These are phyloP conservation scores for Calocybe indica DNA, from an alignment of 768 basidiomycete species.

Conservation along the genomic window DNA sequence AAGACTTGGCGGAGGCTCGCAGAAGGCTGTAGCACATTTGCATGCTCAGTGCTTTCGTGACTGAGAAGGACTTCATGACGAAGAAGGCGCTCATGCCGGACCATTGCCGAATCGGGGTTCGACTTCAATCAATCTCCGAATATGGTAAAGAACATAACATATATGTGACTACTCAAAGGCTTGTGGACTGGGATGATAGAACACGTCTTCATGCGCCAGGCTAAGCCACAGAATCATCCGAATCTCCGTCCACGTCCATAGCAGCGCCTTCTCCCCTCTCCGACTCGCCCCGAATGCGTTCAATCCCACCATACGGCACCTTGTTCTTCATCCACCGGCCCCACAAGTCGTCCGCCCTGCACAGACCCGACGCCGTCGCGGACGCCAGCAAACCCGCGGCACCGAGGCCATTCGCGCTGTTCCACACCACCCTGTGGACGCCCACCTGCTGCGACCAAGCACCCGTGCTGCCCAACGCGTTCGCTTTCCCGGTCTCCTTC, in stretches of 20 bases:
- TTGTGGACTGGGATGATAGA: too few species aligned
- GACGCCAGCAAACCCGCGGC: conserved; percentile 62
- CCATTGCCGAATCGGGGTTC: too few species aligned
- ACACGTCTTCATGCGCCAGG: too few species aligned
- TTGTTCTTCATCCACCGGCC: conserved; percentile 70
- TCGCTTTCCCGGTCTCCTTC: conserved; percentile 16
- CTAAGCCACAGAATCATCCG: conserved; percentile 24
- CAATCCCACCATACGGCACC: conserved; percentile 61
- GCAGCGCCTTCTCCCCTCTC: conserved; percentile 31
- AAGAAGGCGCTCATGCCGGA: too few species aligned
- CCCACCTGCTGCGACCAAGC: conserved; percentile 79
- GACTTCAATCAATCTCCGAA: too few species aligned
- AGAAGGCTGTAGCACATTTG: too few species aligned
- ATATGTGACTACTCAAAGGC: too few species aligned
- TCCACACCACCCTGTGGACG: conserved; percentile 79
- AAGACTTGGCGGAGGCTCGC: too few species aligned
- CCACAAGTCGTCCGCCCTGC: conserved; percentile 73
- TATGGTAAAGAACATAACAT: too few species aligned
- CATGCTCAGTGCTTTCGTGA: too few species aligned
- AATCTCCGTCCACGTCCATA: conserved; percentile 33
- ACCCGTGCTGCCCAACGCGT: conserved; percentile 38
- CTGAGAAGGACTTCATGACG: too few species aligned
- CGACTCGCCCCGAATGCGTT: conserved; percentile 54
- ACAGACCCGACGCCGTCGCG: conserved; percentile 80
- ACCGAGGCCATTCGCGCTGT: conserved; percentile 63